Conservation (phyloP, 345 rosid species). For the Citrus glauca region DNA sequence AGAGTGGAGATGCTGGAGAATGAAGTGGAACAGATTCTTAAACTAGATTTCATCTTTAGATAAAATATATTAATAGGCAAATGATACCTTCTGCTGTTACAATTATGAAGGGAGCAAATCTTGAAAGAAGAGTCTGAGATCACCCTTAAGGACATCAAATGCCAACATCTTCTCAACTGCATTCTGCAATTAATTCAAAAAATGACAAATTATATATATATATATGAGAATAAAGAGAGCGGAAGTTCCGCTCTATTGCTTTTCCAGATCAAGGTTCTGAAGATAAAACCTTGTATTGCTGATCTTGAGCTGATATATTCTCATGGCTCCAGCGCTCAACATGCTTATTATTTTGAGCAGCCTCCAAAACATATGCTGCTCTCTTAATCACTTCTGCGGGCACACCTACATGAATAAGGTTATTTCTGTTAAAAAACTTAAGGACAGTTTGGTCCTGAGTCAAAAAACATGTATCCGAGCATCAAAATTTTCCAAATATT, state of each 20-base stretch:
- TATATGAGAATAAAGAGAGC: neutral
- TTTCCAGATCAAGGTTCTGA: neutral
- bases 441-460: neutral
- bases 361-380: constrained; percentile 61
- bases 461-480: neutral
- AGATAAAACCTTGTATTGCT: constrained; percentile 54
- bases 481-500: neutral
- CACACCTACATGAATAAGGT: constrained; percentile 44
- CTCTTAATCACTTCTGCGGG: constrained; percentile 80
- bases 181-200: constrained; percentile 38
- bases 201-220: neutral
- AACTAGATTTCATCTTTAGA: neutral
- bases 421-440: neutral
- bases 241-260: neutral
- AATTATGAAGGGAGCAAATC: constrained; percentile 41
- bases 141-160: constrained; percentile 53
- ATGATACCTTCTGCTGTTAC: constrained; percentile 13
- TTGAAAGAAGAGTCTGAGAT: constrained; percentile 54
- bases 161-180: constrained; percentile 66
- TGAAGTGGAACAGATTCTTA: neutral
- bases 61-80: neutral
- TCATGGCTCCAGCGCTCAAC: constrained; percentile 52
- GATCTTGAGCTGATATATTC: constrained; percentile 60
- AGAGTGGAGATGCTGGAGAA: too few relatives aligned
- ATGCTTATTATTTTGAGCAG: constrained; percentile 39